Base-by-base conservation (phyloP, 345 rosid genomes). In the Brassica rapa region DNA sequence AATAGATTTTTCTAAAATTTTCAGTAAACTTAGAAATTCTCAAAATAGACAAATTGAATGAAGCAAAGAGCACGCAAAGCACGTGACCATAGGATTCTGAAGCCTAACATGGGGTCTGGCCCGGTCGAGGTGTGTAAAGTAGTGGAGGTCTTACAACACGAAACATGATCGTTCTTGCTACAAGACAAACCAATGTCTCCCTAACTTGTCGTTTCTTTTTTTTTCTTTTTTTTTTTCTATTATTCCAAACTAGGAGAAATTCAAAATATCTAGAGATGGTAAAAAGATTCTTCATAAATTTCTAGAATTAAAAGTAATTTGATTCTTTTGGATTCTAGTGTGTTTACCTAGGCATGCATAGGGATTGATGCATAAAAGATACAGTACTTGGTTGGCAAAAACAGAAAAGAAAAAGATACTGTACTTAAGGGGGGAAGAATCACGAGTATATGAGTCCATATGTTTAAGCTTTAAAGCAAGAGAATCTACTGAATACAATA, bases 71-170 rank as follows among this genome's bases (percentile, higher is more conserved):
- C 70, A 51, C 65, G 72, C 76, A 41, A 43, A 43, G 57, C 74
- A 73, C 70, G 73, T 73, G 79, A 19, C 70, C 15, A 23, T 35
- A 64, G 71, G 61, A 64, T 56, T 68, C 43, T 57, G 4, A 62
- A 15, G 27, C 27, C 24, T 64, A 70, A 51, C 49, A 30, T 68
- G 60, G 70, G 73, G 53, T 71, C 29, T 43, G 78, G 14, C 56
- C 78, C 43, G 46, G 78, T 61, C 80, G 23, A 69, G 74, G 80
- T 76, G 80, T 46, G 82, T 46, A 73, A 79, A 74, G 70, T 69
- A 70, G 83, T 70, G 70, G 53, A 72, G 71, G 85, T 62, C 9
- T 55, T 43, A 81, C 73, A 63, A 82, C 82, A 83, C 83, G 70
- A 72, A 37, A 61, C 66, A 65, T 41, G 66, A 78, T 63, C 68